A percentile compares a stretch with the other conserved stretches of the same genome.
phyloP scores from a whole-genome alignment of 192 early-diverging fungal species.

The Kappamyces sp. region DNA sequence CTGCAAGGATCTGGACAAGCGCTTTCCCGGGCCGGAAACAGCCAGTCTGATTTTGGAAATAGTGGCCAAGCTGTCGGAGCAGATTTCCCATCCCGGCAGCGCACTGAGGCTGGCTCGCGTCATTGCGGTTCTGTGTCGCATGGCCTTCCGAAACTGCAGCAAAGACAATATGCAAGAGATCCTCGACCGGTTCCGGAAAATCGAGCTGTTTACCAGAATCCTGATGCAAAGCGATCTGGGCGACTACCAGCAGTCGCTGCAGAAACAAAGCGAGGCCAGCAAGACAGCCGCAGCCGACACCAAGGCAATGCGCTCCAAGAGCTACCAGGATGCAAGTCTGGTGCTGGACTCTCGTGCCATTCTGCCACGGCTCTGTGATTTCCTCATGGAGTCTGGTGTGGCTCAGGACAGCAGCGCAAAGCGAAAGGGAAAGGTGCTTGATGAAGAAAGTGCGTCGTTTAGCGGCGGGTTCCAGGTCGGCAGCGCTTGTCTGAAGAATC shows the following conservation, averaged over 20 bases:
- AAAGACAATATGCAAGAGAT: no score
- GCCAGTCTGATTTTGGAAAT: no score
- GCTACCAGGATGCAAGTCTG: conserved; percentile 1
- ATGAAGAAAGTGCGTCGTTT: no score
- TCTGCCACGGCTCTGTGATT: not conserved
- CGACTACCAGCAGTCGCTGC: not conserved
- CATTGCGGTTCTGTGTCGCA: no score
- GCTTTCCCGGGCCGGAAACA: no score
- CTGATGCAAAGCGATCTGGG: conserved; percentile 13
- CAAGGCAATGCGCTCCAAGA: not conserved
- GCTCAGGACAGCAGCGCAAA: no score
- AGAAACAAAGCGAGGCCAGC: not conserved
- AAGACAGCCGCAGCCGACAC: not conserved
- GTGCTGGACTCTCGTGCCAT: not conserved
- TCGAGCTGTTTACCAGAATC: not conserved
- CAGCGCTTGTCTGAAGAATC: no score
- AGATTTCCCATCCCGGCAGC: not conserved
- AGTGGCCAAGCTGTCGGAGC: not conserved
- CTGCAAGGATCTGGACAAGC: not conserved
- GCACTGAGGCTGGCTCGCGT: not conserved
- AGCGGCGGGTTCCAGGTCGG: no score
- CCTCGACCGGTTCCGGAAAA: no score
- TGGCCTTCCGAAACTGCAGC: no score
- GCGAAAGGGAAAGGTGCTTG: no score
- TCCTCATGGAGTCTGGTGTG: not conserved